Evolutionary conservation across 331 rosid genomes (phyloP), one percentile per base, ranked within the genome.

Genomic region (Arachis monticola): DNA sequence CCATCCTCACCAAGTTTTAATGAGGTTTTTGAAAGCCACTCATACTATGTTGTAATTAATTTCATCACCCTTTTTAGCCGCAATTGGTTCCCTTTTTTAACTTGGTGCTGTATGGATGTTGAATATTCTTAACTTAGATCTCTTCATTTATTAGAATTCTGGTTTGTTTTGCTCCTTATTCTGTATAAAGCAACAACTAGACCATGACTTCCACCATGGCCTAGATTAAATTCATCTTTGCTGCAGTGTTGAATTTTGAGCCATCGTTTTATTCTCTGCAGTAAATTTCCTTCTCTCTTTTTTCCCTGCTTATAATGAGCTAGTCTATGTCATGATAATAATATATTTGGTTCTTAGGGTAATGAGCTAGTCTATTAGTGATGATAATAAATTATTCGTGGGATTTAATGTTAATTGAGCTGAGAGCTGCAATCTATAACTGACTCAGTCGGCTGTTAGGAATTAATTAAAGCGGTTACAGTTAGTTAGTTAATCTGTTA

Each of bases 31-130:
- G 30, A 44, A 62, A 60, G 46, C 51, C 58, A 13, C 71, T 51
- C 44, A 30, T 44, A 12, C 70, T 32, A 48, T 79, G 52, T 71
- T 66, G 79, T 79, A 72, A 45, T 60, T 56, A 72, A 35, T 60
- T 56, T 71, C 41, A 60, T 60, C 46, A 41, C 52, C 31, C 44
- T 59, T 52, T 52, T 9, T 52, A 9, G 50, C 41, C 27, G 51
- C 60, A 62, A 56, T 64, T 46, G 31, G 7, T n/a, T 22, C 50
- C 35, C 44, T 52, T 11, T 47, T 57, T 69, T 78, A 60, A 5
- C 73, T 9, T 73, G 44, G 56, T 81, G 62, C 42, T 30, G 48
- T 70, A 57, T 65, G 57, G 50, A 71, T 58, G 59, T 76, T 59
- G 46, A 31, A 63, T 67, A 63, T 47, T 70, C 51, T 66, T 12